Base-by-base conservation (phyloP, 75 land plant species). In the Selaginella tamariscina region DNA sequence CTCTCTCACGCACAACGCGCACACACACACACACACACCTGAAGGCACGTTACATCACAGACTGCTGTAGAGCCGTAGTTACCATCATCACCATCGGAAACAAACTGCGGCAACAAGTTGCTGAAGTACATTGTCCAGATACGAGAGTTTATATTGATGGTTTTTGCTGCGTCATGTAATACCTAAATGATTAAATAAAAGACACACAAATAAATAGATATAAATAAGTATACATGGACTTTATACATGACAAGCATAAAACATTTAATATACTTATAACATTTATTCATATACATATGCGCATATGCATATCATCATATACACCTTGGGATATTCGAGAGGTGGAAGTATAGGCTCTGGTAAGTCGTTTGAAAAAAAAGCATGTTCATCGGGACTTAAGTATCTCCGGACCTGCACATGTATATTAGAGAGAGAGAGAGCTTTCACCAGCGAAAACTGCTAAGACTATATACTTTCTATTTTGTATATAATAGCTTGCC, bases 21-120 rank as follows among this genome's bases (percentile, higher is more conserved):
- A n/a, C n/a, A n/a, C 49, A 15, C 49, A 15, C 5, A 39, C 5
- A 15, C 15, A 39, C 49, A 39, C 56, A 91, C 97, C 86, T 91
- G 97, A 59, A 91, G 74, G 55, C 94, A 91, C 0, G 62, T 56
- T 2, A 88, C 84, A 76, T 91, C 97, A 72, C 85, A 70, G 29
- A 83, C 79, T 8, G 79, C 85, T 9, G 94, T 77, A 56, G 81
- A 74, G 67, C 84, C 94, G 76, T 91, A 88, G 69, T 91, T 91
- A 29, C 97, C 89, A 78, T 91, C 97, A 79, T 91, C 97, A 0
- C 93, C 97, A n/a, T 72, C 55, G 2, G 68, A 49, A 22, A 70
- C 67, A 28, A 88, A 80, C 29, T 77, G 64, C 0, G 97, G 94
- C 57, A 91, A 78, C 44, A 88, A 33, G 18, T 84, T 33, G 30